Conservation (phyloP, 192 early-diverging fungal genomes). For the Linderina pennispora region DNA sequence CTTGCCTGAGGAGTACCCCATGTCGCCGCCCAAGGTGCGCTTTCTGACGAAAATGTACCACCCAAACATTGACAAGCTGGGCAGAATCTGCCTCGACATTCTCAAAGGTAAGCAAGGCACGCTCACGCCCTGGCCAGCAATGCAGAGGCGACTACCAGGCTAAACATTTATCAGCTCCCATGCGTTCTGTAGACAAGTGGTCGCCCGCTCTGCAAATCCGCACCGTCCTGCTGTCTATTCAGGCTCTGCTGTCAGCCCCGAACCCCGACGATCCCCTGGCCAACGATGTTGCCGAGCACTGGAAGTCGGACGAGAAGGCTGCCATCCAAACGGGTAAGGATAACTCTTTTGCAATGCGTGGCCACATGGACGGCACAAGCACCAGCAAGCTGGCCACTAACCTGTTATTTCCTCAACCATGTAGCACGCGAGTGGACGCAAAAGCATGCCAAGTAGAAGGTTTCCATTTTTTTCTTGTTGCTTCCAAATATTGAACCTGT, state of each 20-base stretch:
- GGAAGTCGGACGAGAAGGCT: constrained; percentile 94
- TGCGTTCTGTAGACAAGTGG: constrained; percentile 80
- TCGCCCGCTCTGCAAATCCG: constrained; percentile 97
- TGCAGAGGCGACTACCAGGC: constrained; percentile 23
- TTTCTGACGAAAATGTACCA: constrained; percentile 99
- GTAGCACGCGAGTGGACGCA: too few species aligned
- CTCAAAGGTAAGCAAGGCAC: constrained; percentile 66
- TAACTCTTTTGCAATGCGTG: too few species aligned
- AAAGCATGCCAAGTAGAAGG: too few species aligned
- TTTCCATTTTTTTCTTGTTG: too few species aligned
- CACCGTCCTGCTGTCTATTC: constrained; percentile 95
- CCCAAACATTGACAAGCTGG: constrained; percentile 98
- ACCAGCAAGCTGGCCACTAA: too few species aligned
- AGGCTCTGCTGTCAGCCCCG: constrained; percentile 92
- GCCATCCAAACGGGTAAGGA: constrained; percentile 78
- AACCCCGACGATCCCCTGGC: constrained; percentile 98
- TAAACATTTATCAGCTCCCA: too few species aligned
- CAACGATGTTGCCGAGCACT: constrained; percentile 98
- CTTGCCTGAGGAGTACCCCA: constrained; percentile 96
- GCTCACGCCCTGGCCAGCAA: neutral
- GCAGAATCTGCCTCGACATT: constrained; percentile 97
- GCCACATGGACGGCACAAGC: too few species aligned
- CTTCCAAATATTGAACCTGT: too few species aligned
- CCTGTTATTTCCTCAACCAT: too few species aligned
- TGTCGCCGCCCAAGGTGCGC: constrained; percentile 97